Evolutionary conservation across 1,284 basidiomycete species (phyloP).

Genomic region (Phlebopus sp.): DNA sequence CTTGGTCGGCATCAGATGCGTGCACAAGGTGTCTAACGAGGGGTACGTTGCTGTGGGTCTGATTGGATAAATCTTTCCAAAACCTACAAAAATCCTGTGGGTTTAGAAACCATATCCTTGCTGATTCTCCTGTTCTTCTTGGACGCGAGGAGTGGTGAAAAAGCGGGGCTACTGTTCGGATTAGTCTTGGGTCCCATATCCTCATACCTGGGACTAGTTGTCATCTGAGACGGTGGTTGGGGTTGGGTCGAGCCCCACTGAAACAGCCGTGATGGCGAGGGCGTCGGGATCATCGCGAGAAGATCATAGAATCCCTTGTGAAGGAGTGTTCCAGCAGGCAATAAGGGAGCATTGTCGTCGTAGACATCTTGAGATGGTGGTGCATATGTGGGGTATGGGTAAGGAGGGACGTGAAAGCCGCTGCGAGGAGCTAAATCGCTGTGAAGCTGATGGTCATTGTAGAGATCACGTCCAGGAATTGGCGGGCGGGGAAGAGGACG

Average conservation of each 20-base stretch:
- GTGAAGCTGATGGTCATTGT: conserved; percentile 17
- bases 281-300: conserved; percentile 72
- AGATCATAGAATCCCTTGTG: conserved; percentile 89
- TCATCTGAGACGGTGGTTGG: conserved; percentile 15
- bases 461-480: conserved; percentile 3
- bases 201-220: conserved; percentile 66
- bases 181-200: conserved; percentile 36
- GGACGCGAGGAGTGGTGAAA: conserved; percentile 32
- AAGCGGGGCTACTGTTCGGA: conserved; percentile 15
- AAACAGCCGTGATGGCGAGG: conserved; percentile 57
- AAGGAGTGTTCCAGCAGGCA: conserved; percentile 66
- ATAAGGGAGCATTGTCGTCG: conserved; percentile 42
- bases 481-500: conserved; percentile 9
- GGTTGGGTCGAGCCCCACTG: conserved; percentile 43
- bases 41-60: conserved; percentile 24
- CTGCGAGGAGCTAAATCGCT: conserved; percentile 36
- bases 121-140: conserved; percentile 68
- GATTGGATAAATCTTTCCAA: conserved; percentile 8
- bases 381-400: conserved; percentile 40
- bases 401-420: conserved; percentile 46
- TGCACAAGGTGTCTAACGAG: conserved; percentile 81
- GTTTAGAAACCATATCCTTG: conserved; percentile 84
- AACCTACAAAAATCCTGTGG: conserved; percentile 82
- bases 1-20: conserved; percentile 90
- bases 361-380: conserved; percentile 34